A percentile compares a stretch with the other conserved stretches of the same genome.
Evolutionary conservation across 768 basidiomycete genomes (phyloP).

Genomic region (Agaricus sinodeliciosus): DNA sequence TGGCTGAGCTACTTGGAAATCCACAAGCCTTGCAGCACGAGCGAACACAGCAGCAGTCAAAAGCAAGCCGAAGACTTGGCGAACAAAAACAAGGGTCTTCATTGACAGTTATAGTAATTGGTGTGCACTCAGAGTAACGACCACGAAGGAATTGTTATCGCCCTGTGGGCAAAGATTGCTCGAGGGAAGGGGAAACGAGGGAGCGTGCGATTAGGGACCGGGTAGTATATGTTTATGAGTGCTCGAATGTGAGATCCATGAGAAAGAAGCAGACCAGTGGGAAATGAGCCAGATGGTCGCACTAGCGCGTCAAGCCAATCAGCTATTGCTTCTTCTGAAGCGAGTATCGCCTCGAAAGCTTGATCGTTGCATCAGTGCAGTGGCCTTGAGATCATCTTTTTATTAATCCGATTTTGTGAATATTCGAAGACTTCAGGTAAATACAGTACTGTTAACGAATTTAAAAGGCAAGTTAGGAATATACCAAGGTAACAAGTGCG

Average conservation of each 20-base stretch:
- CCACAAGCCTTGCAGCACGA: constrained; percentile 41
- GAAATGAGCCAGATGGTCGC: constrained; percentile 10
- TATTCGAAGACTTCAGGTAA: too few relatives aligned
- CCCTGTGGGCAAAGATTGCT: background rate
- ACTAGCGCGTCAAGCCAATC: constrained; percentile 13
- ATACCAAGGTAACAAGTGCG: too few relatives aligned
- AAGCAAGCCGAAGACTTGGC: background rate
- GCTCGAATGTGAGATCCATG: constrained; percentile 10
- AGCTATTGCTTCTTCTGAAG: background rate
- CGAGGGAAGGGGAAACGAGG: constrained; percentile 4
- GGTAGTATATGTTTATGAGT: background rate
- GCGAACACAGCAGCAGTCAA: background rate
- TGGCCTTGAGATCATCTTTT: too few relatives aligned
- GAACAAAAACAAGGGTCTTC: background rate
- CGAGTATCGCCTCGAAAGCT: too few relatives aligned
- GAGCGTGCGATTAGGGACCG: background rate
- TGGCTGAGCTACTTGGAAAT: constrained; percentile 71
- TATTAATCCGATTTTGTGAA: too few relatives aligned
- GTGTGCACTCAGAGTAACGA: too few relatives aligned
- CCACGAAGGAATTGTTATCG: too few relatives aligned
- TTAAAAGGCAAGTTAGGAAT: too few relatives aligned
- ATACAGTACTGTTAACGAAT: background rate
- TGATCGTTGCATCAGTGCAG: too few relatives aligned
- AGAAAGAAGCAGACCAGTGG: constrained; percentile 20
- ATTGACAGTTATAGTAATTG: background rate